Conservation (phyloP, 148 eudicot genomes). For the Mesembryanthemum crystallinum region DNA sequence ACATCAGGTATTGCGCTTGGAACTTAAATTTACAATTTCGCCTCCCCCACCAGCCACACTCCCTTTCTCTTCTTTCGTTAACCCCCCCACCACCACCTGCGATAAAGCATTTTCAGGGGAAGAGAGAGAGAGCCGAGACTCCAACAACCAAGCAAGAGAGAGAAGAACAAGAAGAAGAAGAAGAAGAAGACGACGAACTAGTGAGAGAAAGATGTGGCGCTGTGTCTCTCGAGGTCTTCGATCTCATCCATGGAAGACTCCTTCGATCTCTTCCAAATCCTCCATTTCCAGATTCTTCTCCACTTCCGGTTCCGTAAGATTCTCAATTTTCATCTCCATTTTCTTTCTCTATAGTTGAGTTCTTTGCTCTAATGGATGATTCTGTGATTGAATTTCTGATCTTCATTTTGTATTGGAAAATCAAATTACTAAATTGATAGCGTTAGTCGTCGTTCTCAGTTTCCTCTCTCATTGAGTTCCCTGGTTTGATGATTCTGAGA, state of each 20-base stretch:
- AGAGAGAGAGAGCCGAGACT: conserved; percentile 14
- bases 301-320: conserved; percentile 52
- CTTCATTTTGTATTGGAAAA: no score
- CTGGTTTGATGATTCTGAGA: background rate
- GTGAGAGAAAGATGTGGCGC: conserved; percentile 65
- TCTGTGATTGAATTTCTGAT: conserved; percentile 1
- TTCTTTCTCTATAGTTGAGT: no score
- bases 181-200: background rate
- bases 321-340: background rate
- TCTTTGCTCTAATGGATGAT: no score
- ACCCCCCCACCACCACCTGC: background rate
- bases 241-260: conserved; percentile 17
- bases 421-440: no score
- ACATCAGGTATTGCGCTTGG: no score
- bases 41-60: background rate
- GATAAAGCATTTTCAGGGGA: background rate
- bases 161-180: background rate
- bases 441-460: no score
- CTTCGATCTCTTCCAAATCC: conserved; percentile 34
- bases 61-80: background rate
- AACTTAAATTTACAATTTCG: no score
- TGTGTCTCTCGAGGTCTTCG: conserved; percentile 66
- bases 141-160: background rate
- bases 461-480: no score
- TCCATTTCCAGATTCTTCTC: conserved; percentile 56